Conservation (phyloP, 495 filamentous ascomycete genomes). For the Aspergillus cavernicola region DNA sequence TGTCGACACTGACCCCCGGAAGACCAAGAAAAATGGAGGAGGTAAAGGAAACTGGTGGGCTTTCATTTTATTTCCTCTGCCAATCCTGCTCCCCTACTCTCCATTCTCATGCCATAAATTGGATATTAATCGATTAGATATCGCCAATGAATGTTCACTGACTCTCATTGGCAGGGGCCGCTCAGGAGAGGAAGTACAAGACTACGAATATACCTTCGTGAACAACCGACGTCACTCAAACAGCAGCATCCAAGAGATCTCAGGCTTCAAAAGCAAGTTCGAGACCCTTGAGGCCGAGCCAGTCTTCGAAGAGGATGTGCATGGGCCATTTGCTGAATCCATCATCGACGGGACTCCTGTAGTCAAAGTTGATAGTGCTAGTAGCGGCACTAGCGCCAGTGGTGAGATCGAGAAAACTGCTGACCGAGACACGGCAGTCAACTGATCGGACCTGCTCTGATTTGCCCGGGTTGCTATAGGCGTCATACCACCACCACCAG, state of each 20-base stretch:
- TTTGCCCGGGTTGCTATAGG: background rate
- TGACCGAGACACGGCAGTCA: background rate
- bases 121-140: background rate
- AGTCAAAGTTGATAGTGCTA: conserved; percentile 26
- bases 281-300: conserved; percentile 80
- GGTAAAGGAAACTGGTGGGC: conserved; percentile 93
- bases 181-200: conserved; percentile 76
- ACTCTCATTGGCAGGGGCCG: conserved; percentile 59
- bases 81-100: conserved; percentile 2
- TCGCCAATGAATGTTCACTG: background rate
- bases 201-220: conserved; percentile 72
- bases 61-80: background rate
- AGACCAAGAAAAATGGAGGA: conserved; percentile 93
- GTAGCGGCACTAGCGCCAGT: conserved; percentile 14
- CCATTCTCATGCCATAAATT: background rate
- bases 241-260: conserved; percentile 66
- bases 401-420: background rate
- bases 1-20: conserved; percentile 77
- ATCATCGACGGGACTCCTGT: conserved; percentile 10
- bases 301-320: conserved; percentile 81
- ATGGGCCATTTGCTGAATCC: conserved; percentile 50
- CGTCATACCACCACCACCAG: background rate
- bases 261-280: conserved; percentile 83
- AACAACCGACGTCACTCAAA: conserved; percentile 92
- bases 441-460: background rate